Percentiles rank a stretch among this genome's conserved stretches.
Evolutionary conservation across 495 filamentous ascomycete species (phyloP).

Genomic region (Neurospora sp.): DNA sequence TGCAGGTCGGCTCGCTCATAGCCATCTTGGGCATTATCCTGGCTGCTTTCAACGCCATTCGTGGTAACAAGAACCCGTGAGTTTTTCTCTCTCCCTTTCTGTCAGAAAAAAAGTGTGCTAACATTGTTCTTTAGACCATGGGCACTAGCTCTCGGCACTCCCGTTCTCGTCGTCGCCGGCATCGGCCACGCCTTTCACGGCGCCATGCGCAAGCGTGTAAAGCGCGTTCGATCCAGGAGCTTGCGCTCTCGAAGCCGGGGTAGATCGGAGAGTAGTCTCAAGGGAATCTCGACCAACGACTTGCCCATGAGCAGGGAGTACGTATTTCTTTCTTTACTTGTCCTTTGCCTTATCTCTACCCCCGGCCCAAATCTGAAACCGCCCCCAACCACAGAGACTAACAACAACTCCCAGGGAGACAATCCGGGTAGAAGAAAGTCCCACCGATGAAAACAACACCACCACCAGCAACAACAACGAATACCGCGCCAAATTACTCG

Average conservation of each 20-base stretch:
- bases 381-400: not conserved
- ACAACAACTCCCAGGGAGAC: constrained; percentile 10
- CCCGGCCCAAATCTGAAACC: not conserved
- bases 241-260: constrained; percentile 1
- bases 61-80: constrained; percentile 31
- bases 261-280: constrained; percentile 3
- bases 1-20: constrained; percentile 38
- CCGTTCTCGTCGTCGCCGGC: constrained; percentile 37
- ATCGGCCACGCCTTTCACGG: constrained; percentile 30
- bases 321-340: not conserved
- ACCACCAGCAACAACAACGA: constrained; percentile 8
- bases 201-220: constrained; percentile 20
- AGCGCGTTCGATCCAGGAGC: constrained; percentile 11
- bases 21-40: constrained; percentile 37
- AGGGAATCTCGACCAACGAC: constrained; percentile 7
- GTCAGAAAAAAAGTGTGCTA: not conserved
- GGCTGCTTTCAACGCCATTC: constrained; percentile 28
- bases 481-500: constrained; percentile 14
- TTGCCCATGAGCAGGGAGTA: constrained; percentile 24
- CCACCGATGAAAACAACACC: constrained; percentile 9
- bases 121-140: constrained; percentile 21
- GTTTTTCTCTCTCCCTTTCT: not conserved
- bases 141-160: constrained; percentile 40
- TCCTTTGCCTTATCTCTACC: not conserved
- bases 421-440: constrained; percentile 16